These are phyloP conservation scores for Parietichytrium sp. DNA, from an alignment of 108 stramenopile species.

Conservation along the genomic window DNA sequence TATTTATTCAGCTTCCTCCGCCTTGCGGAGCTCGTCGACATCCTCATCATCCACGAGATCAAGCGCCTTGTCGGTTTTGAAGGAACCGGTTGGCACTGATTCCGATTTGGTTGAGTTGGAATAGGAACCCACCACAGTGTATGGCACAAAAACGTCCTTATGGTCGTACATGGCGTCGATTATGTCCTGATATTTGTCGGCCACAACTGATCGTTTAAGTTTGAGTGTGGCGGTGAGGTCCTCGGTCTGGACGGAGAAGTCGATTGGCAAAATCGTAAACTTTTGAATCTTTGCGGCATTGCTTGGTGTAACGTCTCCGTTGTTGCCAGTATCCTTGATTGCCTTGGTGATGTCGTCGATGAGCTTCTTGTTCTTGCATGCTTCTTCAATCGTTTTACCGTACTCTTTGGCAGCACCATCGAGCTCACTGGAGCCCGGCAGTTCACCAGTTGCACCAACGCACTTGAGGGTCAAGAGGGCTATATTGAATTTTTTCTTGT, in stretches of 20 bases:
- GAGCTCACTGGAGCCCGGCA: constrained; percentile 6
- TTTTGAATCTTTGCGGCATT: constrained; percentile 71
- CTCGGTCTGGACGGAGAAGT: constrained; percentile 67
- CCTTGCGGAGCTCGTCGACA: no score
- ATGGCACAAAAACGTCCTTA: constrained; percentile 35
- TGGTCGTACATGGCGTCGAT: constrained; percentile 54
- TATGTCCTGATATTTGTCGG: constrained; percentile 62
- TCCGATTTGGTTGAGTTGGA: background rate
- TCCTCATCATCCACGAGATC: background rate
- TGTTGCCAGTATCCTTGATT: constrained; percentile 41
- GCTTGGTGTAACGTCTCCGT: constrained; percentile 53
- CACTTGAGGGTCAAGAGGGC: constrained; percentile 54
- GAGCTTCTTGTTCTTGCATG: constrained; percentile 27
- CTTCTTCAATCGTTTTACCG: constrained; percentile 21
- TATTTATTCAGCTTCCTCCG: no score
- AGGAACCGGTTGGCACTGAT: background rate
- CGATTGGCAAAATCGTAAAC: constrained; percentile 58
- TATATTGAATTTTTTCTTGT: constrained; percentile 60
- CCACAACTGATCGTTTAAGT: constrained; percentile 69
- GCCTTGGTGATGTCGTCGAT: constrained; percentile 41
- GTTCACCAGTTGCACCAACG: constrained; percentile 40
- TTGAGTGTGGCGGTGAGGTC: constrained; percentile 79
- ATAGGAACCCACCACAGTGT: constrained; percentile 5
- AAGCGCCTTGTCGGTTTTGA: background rate
- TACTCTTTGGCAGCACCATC: constrained; percentile 9